Evolutionary conservation across 805 yeast genomes (phyloP).

Genomic region (Ogataea thermomethanolica): DNA sequence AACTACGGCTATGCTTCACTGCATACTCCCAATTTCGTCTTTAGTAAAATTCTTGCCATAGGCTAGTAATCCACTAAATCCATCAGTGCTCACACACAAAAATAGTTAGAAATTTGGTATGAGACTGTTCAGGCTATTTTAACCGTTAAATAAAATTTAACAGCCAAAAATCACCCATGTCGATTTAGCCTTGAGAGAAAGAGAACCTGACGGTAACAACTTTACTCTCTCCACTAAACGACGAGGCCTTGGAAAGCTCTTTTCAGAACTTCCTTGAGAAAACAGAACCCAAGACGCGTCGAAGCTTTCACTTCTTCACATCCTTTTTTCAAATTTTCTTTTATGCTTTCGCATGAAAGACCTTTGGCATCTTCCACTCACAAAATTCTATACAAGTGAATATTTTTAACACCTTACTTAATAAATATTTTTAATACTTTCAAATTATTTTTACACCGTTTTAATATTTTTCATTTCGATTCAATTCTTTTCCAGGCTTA

Average conservation of each 20-base stretch:
- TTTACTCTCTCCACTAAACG: constrained; percentile 11
- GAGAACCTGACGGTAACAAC: constrained; percentile 7
- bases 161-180: constrained; percentile 7
- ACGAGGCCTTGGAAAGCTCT: constrained; percentile 11
- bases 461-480: not conserved
- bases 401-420: not conserved
- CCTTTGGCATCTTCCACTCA: constrained; percentile 3
- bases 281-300: constrained; percentile 1
- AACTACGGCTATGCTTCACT: constrained; percentile 6
- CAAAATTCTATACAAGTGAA: not conserved
- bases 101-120: constrained; percentile 9
- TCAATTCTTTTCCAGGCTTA: not conserved
- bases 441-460: not conserved
- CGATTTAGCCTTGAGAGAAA: constrained; percentile 11
- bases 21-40: constrained; percentile 7
- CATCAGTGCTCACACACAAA: constrained; percentile 10
- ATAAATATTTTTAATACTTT: not conserved
- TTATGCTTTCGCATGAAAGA: constrained; percentile 8
- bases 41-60: constrained; percentile 10
- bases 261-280: constrained; percentile 4
- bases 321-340: constrained; percentile 3
- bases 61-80: constrained; percentile 11
- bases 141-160: not conserved
- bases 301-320: constrained; percentile 3
- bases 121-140: constrained; percentile 10